phyloP scores from a whole-genome alignment of 176 grass and related monocot genomes.

The Juncus inflexus region DNA sequence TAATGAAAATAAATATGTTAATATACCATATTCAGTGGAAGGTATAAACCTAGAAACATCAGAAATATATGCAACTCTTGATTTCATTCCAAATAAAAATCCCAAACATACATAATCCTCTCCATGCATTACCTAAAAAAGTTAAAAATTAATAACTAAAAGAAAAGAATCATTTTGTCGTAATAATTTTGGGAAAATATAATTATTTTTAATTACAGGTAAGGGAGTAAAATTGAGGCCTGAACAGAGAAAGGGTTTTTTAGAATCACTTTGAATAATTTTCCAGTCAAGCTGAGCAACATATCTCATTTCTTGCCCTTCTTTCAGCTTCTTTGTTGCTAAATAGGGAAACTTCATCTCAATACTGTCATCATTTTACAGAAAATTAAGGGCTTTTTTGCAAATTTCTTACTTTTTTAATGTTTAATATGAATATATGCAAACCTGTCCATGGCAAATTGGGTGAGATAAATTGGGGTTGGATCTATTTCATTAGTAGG shows the following conservation, averaged over 20 bases:
- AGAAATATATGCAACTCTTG: conserved; percentile 93
- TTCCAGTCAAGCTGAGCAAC: conserved; percentile 96
- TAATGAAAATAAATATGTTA: neutral
- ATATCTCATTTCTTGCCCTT: conserved; percentile 65
- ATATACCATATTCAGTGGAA: conserved; percentile 77
- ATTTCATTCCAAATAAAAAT: conserved; percentile 85
- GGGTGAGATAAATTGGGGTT: conserved; percentile 80
- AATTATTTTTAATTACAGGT: conserved; percentile 51
- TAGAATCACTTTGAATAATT: conserved; percentile 62
- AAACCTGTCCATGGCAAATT: conserved; percentile 84
- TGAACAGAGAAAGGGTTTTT: conserved; percentile 63
- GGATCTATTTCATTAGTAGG: conserved; percentile 77
- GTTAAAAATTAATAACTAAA: too few species aligned
- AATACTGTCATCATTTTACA: conserved; percentile 60
- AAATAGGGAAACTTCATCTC: conserved; percentile 78
- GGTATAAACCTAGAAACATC: conserved; percentile 89
- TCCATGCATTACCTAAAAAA: conserved; percentile 46
- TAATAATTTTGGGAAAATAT: conserved; percentile 12
- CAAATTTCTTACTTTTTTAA: conserved; percentile 27
- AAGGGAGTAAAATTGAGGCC: conserved; percentile 90
- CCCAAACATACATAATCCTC: conserved; percentile 88
- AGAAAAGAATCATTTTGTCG: too few species aligned
- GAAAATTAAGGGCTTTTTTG: neutral
- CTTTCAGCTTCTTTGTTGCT: conserved; percentile 72
- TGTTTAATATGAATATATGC: neutral